phyloP scores from a whole-genome alignment of 2,329 filamentous ascomycete genomes.

The Dichotomopilus funicola region DNA sequence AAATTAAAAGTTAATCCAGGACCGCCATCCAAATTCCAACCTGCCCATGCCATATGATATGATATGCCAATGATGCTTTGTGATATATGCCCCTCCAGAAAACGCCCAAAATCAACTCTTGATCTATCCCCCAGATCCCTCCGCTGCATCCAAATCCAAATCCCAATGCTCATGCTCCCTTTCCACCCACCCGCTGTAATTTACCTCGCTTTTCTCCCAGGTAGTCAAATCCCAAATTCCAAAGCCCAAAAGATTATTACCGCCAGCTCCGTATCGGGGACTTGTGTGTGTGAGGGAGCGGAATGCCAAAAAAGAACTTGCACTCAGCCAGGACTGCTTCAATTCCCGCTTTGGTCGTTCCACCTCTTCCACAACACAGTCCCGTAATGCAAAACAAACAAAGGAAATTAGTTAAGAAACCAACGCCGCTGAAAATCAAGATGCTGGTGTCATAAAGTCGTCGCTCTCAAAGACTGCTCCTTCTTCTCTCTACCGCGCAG shows the following conservation, averaged over 20 bases:
- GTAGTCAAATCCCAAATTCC: neutral
- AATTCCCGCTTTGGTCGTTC: neutral
- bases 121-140: too few relatives aligned
- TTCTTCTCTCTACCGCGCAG: slow-evolving; percentile 12
- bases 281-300: neutral
- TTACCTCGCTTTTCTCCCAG: too few relatives aligned
- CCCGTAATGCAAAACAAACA: neutral
- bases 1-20: too few relatives aligned
- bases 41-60: too few relatives aligned
- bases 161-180: too few relatives aligned
- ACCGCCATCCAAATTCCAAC: too few relatives aligned
- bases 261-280: neutral
- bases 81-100: too few relatives aligned
- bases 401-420: neutral
- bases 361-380: neutral
- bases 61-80: too few relatives aligned
- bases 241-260: neutral
- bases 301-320: neutral
- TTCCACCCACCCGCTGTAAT: too few relatives aligned
- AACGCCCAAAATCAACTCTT: too few relatives aligned
- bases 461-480: neutral
- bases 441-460: neutral
- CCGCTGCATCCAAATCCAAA: too few relatives aligned
- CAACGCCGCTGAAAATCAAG: neutral
- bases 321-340: neutral